Conservation (phyloP, 2,329 filamentous ascomycete genomes). For the Talaromyces sp. region DNA sequence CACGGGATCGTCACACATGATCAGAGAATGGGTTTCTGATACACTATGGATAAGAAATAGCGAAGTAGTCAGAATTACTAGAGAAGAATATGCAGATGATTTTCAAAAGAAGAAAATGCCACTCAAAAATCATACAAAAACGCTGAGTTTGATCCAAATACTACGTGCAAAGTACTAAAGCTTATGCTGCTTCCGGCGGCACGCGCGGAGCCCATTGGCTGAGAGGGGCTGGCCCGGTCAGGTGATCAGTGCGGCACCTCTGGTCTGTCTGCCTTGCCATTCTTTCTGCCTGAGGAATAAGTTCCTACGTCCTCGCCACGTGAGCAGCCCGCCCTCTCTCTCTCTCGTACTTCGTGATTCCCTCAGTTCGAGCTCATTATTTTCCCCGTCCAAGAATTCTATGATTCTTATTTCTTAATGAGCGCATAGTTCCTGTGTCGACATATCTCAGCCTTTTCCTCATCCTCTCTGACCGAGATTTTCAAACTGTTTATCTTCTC, state of each 20-base stretch:
- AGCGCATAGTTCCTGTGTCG: background rate
- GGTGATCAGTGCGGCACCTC: conserved; percentile 30
- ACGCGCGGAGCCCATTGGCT: conserved; percentile 13
- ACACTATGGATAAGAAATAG: background rate
- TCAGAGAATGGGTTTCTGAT: conserved; percentile 13
- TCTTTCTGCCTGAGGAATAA: conserved; percentile 23
- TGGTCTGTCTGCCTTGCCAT: conserved; percentile 24
- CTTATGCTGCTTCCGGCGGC: background rate
- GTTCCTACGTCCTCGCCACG: conserved; percentile 35
- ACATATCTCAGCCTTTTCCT: background rate
- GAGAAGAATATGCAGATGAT: background rate
- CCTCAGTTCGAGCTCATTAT: background rate
- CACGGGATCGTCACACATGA: conserved; percentile 42
- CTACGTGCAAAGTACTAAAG: background rate
- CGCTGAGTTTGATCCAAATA: background rate
- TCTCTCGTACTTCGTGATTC: conserved; percentile 23
- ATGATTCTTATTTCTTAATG: background rate
- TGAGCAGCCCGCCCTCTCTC: conserved; percentile 39
- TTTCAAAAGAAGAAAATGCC: background rate
- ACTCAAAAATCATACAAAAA: background rate
- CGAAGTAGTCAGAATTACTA: background rate
- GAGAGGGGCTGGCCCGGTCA: conserved; percentile 23
- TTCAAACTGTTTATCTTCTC: conserved; percentile 16
- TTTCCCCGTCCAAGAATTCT: background rate
- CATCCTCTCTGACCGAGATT: conserved; percentile 20